These are phyloP conservation scores for Solanum sitiens DNA, from an alignment of 257 asterid genomes.

Conservation along the genomic window DNA sequence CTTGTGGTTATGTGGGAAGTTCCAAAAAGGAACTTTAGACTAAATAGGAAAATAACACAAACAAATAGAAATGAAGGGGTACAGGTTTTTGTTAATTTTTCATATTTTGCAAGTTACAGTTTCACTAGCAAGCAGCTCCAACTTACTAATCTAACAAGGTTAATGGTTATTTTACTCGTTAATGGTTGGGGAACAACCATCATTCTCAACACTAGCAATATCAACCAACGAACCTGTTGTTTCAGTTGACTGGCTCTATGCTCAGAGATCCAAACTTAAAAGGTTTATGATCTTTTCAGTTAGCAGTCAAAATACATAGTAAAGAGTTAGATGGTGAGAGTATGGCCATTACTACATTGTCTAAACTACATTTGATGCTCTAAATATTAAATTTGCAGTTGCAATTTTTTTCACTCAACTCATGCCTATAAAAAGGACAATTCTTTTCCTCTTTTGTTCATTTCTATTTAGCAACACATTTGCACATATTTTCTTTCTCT, in stretches of 20 bases:
- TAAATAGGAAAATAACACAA: too few relatives aligned
- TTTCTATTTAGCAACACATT: neutral
- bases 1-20: too few relatives aligned
- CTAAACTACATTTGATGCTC: neutral
- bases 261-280: constrained; percentile 71
- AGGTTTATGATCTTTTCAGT: constrained; percentile 25
- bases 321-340: neutral
- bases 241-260: constrained; percentile 90
- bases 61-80: too few relatives aligned
- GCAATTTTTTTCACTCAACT: neutral
- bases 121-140: constrained; percentile 14
- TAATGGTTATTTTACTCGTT: constrained; percentile 18
- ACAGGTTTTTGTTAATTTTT: too few relatives aligned
- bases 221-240: constrained; percentile 28
- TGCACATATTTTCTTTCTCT: too few relatives aligned
- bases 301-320: neutral
- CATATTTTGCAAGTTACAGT: neutral
- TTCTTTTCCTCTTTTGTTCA: neutral
- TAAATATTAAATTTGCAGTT: neutral
- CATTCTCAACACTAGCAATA: constrained; percentile 45
- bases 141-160: constrained; percentile 24
- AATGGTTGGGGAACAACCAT: constrained; percentile 40
- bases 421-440: neutral
- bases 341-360: neutral
- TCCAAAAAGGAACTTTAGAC: too few relatives aligned